Percentiles rank a stretch among this genome's conserved stretches.
These are phyloP conservation scores for Conticribra guillardii DNA, from an alignment of 108 stramenopile genomes.

Conservation along the genomic window DNA sequence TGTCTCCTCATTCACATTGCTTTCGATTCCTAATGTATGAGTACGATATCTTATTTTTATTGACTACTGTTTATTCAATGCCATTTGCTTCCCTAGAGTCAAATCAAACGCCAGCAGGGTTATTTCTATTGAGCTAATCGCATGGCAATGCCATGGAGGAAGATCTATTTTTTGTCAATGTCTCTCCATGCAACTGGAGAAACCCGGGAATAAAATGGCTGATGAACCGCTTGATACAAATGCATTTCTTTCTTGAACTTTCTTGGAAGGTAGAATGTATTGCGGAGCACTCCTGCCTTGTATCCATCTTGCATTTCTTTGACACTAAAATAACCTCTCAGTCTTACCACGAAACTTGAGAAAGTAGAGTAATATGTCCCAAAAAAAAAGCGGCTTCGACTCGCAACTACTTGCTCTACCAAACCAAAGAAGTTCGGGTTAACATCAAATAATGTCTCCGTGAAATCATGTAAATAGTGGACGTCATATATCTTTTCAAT, in stretches of 20 bases:
- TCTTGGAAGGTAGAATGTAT: conserved; percentile 26
- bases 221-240: conserved; percentile 32
- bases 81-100: no score
- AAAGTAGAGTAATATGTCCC: conserved; percentile 74
- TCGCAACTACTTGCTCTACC: conserved; percentile 67
- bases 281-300: conserved; percentile 17
- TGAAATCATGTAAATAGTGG: conserved; percentile 44
- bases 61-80: no score
- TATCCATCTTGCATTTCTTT: conserved; percentile 35
- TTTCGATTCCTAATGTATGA: no score
- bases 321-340: conserved; percentile 67
- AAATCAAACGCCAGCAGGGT: no score
- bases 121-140: no score
- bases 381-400: conserved; percentile 55
- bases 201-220: conserved; percentile 52
- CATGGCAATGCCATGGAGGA: neutral
- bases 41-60: no score
- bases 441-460: conserved; percentile 6
- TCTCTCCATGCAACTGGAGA: conserved; percentile 63
- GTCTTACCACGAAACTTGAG: conserved; percentile 65
- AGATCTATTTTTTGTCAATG: conserved; percentile 49
- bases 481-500: conserved; percentile 48
- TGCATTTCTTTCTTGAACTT: conserved; percentile 43
- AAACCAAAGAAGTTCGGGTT: conserved; percentile 67
- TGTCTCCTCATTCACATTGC: no score